Evolutionary conservation across 805 yeast species (phyloP).

Genomic region (Kuraishia cidri): DNA sequence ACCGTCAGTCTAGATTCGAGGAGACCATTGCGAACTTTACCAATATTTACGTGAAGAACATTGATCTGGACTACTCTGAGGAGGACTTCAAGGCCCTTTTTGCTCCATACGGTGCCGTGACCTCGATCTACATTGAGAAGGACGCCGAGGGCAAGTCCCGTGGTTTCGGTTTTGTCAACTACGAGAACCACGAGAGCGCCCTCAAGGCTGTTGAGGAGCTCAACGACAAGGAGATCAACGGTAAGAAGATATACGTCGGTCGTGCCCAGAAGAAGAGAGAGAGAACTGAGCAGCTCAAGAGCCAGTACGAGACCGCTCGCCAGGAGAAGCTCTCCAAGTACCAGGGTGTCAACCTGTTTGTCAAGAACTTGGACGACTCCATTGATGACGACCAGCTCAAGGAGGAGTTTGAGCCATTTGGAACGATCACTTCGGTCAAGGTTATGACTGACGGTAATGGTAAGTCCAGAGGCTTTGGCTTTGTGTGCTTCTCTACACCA

Average conservation of each 20-base stretch:
- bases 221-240: conserved; percentile 79
- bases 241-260: conserved; percentile 87
- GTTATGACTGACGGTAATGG: conserved; percentile 94
- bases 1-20: conserved; percentile 89
- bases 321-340: conserved; percentile 87
- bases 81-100: conserved; percentile 70
- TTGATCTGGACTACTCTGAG: conserved; percentile 60
- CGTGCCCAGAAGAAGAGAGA: conserved; percentile 99
- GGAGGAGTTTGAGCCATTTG: conserved; percentile 90
- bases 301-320: conserved; percentile 87
- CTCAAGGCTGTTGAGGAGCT: conserved; percentile 85
- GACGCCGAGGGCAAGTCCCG: conserved; percentile 84
- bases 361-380: conserved; percentile 92
- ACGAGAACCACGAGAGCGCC: conserved; percentile 80
- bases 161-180: conserved; percentile 96
- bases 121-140: conserved; percentile 73
- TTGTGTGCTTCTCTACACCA: conserved; percentile 94
- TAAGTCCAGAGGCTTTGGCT: conserved; percentile 97
- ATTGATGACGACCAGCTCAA: conserved; percentile 85
- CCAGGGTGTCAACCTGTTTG: conserved; percentile 95
- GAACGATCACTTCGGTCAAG: conserved; percentile 91
- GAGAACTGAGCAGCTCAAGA: conserved; percentile 92
- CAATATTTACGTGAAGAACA: conserved; percentile 91
- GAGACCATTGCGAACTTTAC: conserved; percentile 90
- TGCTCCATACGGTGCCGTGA: conserved; percentile 64